Base-by-base conservation (phyloP, 2,329 filamentous ascomycete genomes). In the Exserohilum turcica region DNA sequence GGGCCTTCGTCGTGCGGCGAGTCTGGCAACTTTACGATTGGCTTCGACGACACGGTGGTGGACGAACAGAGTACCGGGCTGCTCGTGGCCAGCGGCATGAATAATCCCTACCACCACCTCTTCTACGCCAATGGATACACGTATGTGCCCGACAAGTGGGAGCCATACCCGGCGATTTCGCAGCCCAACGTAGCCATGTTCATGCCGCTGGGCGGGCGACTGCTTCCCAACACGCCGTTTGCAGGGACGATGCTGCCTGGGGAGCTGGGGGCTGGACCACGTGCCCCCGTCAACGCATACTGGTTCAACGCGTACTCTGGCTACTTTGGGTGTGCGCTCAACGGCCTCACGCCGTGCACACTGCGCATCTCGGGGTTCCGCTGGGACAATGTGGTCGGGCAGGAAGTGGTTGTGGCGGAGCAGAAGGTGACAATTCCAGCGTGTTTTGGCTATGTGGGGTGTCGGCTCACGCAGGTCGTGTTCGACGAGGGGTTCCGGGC, bases 51-150 rank as follows among this genome's bases (percentile, higher is more conserved):
- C 51, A 65, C 54, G 5, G 57, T 60, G 6, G 65, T 67, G 16
- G 54, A 57, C 4, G 39, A 56, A 48, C 53, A 60, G 5, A 53
- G 69, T 31, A 73, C 70, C 48, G 67, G 75, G 29, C 65, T 76
- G 31, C 58, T 78, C 15, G 73, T 74, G 2, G 72, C 67, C 12
- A 69, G 68, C 38, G 69, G 69, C 6, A 71, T 82, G 52, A 76
- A 72, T 57, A 78, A 76, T 48, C 80, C 80, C 1, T 82, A 81
- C 57, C 76, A 80, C 48, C 79, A 82, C 60, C 74, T 83, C 42
- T 77, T 76, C 63, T 83, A 80, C 67, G 78, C 78, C 36, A 74
- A 78, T 49, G 80, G 80, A 18, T 83, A 77, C 66, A 75, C 77
- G 3, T 80, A 82, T 59, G 75, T 78, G 28, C 77, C 78, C 3